phyloP scores from a whole-genome alignment of 2,329 filamentous ascomycete genomes.

The Aschersonia sp. region DNA sequence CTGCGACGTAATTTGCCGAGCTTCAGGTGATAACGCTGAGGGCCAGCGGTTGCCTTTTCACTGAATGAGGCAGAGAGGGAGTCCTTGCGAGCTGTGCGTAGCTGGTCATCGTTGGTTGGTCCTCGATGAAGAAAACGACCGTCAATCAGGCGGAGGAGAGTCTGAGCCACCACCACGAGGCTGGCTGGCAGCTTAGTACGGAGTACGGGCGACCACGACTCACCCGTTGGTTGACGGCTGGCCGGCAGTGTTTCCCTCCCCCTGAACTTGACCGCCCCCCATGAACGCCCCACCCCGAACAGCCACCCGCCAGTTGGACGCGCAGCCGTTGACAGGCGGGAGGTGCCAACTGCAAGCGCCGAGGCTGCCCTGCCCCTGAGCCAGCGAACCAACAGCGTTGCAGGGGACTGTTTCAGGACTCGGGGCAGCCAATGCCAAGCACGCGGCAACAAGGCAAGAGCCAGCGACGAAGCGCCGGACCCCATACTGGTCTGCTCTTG shows the following conservation, averaged over 20 bases:
- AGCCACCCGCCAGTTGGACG: conserved; percentile 2
- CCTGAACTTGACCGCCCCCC: not conserved
- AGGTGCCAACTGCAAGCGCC: too few species aligned
- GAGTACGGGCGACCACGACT: too few species aligned
- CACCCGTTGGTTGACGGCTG: not conserved
- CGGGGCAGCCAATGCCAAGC: not conserved
- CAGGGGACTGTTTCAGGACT: conserved; percentile 2
- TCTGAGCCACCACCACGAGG: not conserved
- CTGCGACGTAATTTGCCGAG: too few species aligned
- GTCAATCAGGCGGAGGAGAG: too few species aligned
- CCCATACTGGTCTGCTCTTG: not conserved
- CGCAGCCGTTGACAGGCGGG: not conserved
- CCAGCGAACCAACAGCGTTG: not conserved
- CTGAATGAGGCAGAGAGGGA: too few species aligned
- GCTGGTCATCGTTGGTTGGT: too few species aligned
- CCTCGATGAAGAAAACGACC: too few species aligned
- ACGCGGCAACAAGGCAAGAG: not conserved
- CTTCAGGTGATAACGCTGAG: too few species aligned
- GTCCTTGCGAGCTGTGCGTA: too few species aligned
- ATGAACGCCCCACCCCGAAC: not conserved
- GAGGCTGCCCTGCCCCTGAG: not conserved
- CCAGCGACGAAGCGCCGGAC: too few species aligned
- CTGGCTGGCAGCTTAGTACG: not conserved
- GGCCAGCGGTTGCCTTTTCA: too few species aligned
- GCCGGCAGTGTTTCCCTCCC: not conserved